Base-by-base conservation (phyloP, 202 grass and related monocot species). In the Zoysia matrella region DNA sequence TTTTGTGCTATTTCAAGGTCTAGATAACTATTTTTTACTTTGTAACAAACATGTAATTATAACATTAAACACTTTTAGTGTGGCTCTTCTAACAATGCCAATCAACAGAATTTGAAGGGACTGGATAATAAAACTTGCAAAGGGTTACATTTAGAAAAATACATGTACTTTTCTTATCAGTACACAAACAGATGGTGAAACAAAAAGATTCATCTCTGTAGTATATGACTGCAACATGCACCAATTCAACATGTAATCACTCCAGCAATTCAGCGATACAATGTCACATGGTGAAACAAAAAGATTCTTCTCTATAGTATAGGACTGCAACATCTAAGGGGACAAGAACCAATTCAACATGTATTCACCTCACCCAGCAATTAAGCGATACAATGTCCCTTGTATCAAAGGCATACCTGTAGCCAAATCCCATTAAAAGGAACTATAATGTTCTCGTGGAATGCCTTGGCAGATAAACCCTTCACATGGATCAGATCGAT, bases 401-500 rank as follows among this genome's bases (percentile, higher is more conserved):
- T 75, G 56, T 83, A 83, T 62, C 63, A 58, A 83, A 77, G 76
- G 55, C 79, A 50, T 83, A 36, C 30, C 30, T 36, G 30, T 36
- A 36, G 30, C 30, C 30, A 36, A 36, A 36, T 36, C 30, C 30
- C 30, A 36, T 36, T 36, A 36, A 36, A 36, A 36, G 30, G 58
- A 75, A 74, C 77, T 88, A 93, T 67, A 61, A 77, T 69, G 85
- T 82, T 83, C 85, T 92, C 83, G 77, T 87, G 9, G 87, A 89
- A 70, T 88, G 30, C 40, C 90, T 97, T 30, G 89, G 30, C 80
- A 70, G 90, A 84, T 77, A 44, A 86, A 83, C 30, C 96, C 91
- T 91, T 98, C 92, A 13, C 95, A 98, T 16, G 92, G 82, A 79
- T 98, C 89, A 64, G 86, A 91, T 10, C 93, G 52, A 42, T 89